A percentile compares a stretch with the other conserved stretches of the same genome.
These are phyloP conservation scores for Kodamaea anthophila DNA, from an alignment of 1,139 yeast genomes.

Conservation along the genomic window DNA sequence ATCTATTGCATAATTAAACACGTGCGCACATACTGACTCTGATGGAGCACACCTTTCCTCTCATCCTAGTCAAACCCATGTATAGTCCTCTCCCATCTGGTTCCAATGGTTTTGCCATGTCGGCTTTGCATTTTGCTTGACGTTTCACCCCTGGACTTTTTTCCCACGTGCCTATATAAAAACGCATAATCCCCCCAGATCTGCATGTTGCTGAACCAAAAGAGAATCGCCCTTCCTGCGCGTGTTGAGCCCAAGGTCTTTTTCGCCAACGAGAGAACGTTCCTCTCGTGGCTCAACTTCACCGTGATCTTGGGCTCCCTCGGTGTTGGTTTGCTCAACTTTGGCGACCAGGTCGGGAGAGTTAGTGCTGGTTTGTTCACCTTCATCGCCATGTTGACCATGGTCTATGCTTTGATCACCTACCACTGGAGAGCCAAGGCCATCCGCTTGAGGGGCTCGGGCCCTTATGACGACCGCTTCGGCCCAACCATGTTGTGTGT, in stretches of 20 bases:
- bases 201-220: slow-evolving; percentile 20
- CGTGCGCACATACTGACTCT: too few species aligned
- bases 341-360: slow-evolving; percentile 91
- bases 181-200: background rate
- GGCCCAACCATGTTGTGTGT: slow-evolving; percentile 99
- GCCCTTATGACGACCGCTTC: slow-evolving; percentile 96
- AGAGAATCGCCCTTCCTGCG: slow-evolving; percentile 95
- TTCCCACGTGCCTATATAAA: slow-evolving; percentile 1
- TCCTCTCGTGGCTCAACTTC: slow-evolving; percentile 95
- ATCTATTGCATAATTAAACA: too few species aligned
- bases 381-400: slow-evolving; percentile 91
- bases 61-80: too few species aligned
- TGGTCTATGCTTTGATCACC: slow-evolving; percentile 90
- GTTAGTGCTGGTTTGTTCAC: slow-evolving; percentile 93
- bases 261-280: slow-evolving; percentile 98
- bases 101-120: too few species aligned
- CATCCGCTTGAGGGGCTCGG: slow-evolving; percentile 92
- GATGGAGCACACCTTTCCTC: too few species aligned
- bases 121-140: too few species aligned
- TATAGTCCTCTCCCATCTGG: too few species aligned
- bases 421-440: slow-evolving; percentile 99
- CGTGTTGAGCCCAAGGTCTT: slow-evolving; percentile 98
- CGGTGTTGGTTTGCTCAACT: slow-evolving; percentile 91
- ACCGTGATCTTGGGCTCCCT: slow-evolving; percentile 95
- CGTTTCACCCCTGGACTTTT: too few species aligned